phyloP scores from a whole-genome alignment of 2,329 filamentous ascomycete species.

The Claviceps capensis region DNA sequence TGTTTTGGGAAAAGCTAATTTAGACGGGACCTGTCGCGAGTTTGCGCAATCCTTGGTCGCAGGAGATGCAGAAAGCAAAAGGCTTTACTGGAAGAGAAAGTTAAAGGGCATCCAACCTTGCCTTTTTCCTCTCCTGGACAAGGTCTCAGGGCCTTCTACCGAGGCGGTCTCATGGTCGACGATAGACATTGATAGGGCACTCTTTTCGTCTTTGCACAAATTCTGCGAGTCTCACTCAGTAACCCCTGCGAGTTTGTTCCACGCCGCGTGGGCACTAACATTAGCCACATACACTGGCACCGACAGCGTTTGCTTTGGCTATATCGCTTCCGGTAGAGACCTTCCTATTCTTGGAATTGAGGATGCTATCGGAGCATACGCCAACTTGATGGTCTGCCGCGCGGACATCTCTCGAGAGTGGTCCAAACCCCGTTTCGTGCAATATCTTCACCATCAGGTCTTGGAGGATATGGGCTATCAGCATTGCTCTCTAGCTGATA shows the following conservation, averaged over 20 bases:
- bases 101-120: constrained; percentile 5
- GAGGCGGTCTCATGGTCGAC: not conserved
- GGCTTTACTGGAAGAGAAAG: constrained; percentile 6
- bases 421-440: constrained; percentile 15
- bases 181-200: not conserved
- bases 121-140: constrained; percentile 4
- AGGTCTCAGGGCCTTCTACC: not conserved
- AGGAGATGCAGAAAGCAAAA: constrained; percentile 1
- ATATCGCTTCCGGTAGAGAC: constrained; percentile 39
- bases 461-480: constrained; percentile 33
- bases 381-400: constrained; percentile 41
- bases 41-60: constrained; percentile 2
- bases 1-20: not conserved
- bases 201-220: constrained; percentile 4
- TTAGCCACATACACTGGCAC: constrained; percentile 32
- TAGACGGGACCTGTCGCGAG: constrained; percentile 2
- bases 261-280: constrained; percentile 37
- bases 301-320: constrained; percentile 37
- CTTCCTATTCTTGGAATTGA: constrained; percentile 33
- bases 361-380: constrained; percentile 35
- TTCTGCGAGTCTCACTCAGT: constrained; percentile 27
- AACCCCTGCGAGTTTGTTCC: constrained; percentile 35
- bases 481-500: constrained; percentile 32
- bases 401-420: constrained; percentile 19
- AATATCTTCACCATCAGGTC: constrained; percentile 28